Evolutionary conservation across 306 rosid species (phyloP), one percentile per base, ranked within the genome.

Genomic region (Chamaecrista fasciculata): DNA sequence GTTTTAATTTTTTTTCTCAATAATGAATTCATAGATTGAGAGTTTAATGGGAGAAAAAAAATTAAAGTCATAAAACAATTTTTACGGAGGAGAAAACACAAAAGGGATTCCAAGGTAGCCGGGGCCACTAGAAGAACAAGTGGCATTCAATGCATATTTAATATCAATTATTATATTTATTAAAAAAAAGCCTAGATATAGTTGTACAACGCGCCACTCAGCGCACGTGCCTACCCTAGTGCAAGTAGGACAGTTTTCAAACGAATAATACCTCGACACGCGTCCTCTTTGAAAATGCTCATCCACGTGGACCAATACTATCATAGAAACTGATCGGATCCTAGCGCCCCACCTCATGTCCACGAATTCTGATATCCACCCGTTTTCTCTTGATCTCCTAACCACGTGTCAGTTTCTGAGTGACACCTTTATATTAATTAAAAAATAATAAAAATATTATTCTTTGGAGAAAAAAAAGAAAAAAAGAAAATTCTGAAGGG

Each of bases 321-420:
- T 5, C 42, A 3, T 8, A 31, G 90, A 70, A 83, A 89, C 77
- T 76, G 92, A 89, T 89, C 80, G 87, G 86, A 85, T 86, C 86
- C 77, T 29, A 44, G 76, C 70, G 74, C 76, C 33, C 33, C 42
- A 3, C n/a, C 76, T 89, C 82, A 73, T 86, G 46, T 79, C 96
- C 96, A 89, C 90, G 88, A 89, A 77, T 86, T 85, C 67, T 81
- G 76, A 69, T 79, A 53, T 82, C 81, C 69, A 3, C 59, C 5
- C 69, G 26, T 37, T 40, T 18, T 11, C 74, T 16, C 24, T 72
- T 10, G 68, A 76, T 67, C 70, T 60, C 12, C 34, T 9, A 26
- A 74, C 82, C 90, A 86, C 92, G 90, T 83, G 96, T 79, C 89
- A 5, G 0, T 16, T 53, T 63, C 40, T 71, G 14, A 79, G 66